Percentiles rank a stretch among this genome's conserved stretches.
These are phyloP conservation scores for Termitomyces heimii DNA, from an alignment of 768 basidiomycete species.

Conservation along the genomic window DNA sequence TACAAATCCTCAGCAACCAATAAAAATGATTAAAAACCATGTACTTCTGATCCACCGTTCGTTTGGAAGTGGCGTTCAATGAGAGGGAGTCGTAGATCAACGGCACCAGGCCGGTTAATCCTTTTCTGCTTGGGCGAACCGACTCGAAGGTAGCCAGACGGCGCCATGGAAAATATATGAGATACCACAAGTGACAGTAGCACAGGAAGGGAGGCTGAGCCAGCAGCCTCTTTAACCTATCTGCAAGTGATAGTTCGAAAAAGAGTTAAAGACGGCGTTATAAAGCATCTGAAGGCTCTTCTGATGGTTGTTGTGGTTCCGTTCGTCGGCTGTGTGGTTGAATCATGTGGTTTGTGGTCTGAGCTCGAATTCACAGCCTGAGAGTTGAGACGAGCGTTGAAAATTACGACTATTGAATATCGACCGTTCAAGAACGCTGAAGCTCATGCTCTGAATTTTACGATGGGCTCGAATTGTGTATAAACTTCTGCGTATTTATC, in stretches of 20 bases:
- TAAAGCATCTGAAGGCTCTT: background rate
- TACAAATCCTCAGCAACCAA: background rate
- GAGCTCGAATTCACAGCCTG: background rate
- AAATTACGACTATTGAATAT: background rate
- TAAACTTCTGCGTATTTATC: too few relatives aligned
- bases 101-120: constrained; percentile 8
- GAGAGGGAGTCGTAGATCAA: constrained; percentile 9
- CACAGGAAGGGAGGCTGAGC: constrained; percentile 6
- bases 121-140: background rate
- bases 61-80: constrained; percentile 8
- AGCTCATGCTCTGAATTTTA: too few relatives aligned
- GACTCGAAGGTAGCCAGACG: constrained; percentile 3
- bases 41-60: constrained; percentile 1
- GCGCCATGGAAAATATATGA: constrained; percentile 2
- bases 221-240: constrained; percentile 11
- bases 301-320: background rate
- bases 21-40: background rate
- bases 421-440: too few relatives aligned
- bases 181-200: background rate
- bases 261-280: background rate
- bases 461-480: too few relatives aligned
- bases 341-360: background rate
- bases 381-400: background rate
- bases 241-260: background rate
- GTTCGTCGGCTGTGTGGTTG: background rate